Conservation (phyloP, 2,329 filamentous ascomycete species). For the Penicillium paneum region DNA sequence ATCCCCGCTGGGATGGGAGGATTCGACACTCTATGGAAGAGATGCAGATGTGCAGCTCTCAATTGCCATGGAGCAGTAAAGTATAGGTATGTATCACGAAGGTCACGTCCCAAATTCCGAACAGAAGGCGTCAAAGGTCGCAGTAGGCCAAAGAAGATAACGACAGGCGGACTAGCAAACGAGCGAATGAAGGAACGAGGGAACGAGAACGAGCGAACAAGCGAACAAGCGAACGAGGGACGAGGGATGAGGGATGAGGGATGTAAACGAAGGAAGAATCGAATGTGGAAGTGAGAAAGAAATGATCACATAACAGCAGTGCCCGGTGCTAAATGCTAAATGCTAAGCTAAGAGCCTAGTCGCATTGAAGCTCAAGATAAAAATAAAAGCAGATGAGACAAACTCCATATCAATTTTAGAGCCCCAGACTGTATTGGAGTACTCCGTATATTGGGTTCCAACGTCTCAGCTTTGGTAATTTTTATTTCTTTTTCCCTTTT, state of each 20-base stretch:
- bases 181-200: neutral
- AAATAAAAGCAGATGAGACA: slow-evolving; percentile 11
- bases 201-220: neutral
- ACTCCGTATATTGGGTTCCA: neutral
- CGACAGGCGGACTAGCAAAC: slow-evolving; percentile 1
- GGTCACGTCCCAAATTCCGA: neutral
- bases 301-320: neutral
- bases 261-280: neutral
- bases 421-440: neutral
- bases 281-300: neutral
- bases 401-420: slow-evolving; percentile 6
- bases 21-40: neutral
- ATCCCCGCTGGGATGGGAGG: neutral
- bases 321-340: neutral
- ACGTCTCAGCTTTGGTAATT: neutral
- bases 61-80: neutral
- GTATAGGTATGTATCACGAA: neutral
- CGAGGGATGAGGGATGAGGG: neutral
- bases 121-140: neutral
- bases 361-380: slow-evolving; percentile 9
- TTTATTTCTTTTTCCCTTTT: neutral
- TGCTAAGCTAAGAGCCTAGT: slow-evolving; percentile 7
- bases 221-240: neutral
- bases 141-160: neutral
- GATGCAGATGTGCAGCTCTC: neutral